Conservation (phyloP, 805 yeast genomes). For the Metschnikowia lachancei region DNA sequence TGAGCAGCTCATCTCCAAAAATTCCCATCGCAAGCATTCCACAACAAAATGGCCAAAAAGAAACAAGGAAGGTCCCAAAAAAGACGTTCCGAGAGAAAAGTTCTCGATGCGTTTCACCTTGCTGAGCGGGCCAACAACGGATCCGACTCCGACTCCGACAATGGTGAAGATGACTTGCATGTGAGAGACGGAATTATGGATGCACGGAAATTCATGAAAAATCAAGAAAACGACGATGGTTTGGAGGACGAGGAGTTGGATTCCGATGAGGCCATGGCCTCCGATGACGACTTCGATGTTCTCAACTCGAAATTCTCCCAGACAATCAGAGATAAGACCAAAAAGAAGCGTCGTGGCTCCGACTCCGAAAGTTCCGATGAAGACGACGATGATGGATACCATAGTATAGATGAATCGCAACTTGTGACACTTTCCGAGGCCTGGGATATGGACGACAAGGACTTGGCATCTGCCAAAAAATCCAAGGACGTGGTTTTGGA, state of each 20-base stretch:
- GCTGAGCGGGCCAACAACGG: conserved; percentile 40
- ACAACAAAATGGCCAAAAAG: conserved; percentile 17
- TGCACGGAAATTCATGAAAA: conserved; percentile 36
- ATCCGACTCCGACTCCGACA: conserved; percentile 19
- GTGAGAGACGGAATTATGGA: conserved; percentile 41
- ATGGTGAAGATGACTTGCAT: conserved; percentile 24
- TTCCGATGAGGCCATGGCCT: conserved; percentile 86
- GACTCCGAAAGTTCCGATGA: not conserved
- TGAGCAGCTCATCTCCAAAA: not conserved
- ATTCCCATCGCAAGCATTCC: not conserved
- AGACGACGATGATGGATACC: conserved; percentile 49
- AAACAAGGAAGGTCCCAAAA: conserved; percentile 23
- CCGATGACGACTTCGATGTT: conserved; percentile 67
- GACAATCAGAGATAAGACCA: conserved; percentile 55
- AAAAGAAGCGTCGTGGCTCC: conserved; percentile 25
- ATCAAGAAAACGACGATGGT: conserved; percentile 23
- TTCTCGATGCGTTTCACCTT: conserved; percentile 44
- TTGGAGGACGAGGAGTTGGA: conserved; percentile 67
- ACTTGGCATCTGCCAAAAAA: conserved; percentile 4
- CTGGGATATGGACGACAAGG: conserved; percentile 69
- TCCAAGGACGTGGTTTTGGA: conserved; percentile 16
- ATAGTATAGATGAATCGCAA: conserved; percentile 73
- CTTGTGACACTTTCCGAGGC: conserved; percentile 78
- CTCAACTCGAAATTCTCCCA: conserved; percentile 67
- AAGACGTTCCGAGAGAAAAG: conserved; percentile 36